These are phyloP conservation scores for Escallonia herrerae DNA, from an alignment of 129 eudicot genomes.

Conservation along the genomic window DNA sequence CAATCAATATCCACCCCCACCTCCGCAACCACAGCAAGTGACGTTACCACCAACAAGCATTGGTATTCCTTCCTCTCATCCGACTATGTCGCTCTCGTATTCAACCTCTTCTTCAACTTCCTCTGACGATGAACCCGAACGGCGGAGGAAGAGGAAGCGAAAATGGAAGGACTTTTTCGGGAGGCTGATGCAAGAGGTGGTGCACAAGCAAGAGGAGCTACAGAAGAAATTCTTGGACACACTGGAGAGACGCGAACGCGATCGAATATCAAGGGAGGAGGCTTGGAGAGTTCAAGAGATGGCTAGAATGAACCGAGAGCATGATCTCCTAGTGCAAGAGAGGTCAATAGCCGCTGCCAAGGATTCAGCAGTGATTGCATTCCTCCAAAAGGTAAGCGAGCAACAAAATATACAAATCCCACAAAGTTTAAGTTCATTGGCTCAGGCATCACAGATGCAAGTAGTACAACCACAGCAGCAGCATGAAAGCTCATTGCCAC, in stretches of 20 bases:
- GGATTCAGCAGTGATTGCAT: slow-evolving; percentile 59
- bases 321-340: slow-evolving; percentile 65
- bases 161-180: slow-evolving; percentile 78
- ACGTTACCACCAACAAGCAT: neutral
- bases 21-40: neutral
- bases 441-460: neutral
- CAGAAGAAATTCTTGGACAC: slow-evolving; percentile 65
- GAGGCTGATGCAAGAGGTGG: slow-evolving; percentile 61
- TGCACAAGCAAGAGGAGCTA: slow-evolving; percentile 72
- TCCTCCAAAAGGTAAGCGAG: slow-evolving; percentile 60
- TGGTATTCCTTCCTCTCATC: neutral
- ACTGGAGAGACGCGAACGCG: slow-evolving; percentile 69
- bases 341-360: slow-evolving; percentile 79
- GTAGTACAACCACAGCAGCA: slow-evolving; percentile 3
- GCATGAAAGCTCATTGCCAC: neutral
- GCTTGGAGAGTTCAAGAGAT: slow-evolving; percentile 80
- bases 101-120: slow-evolving; percentile 77
- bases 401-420: slow-evolving; percentile 5
- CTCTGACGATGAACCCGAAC: slow-evolving; percentile 62
- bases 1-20: neutral
- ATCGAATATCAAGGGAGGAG: slow-evolving; percentile 63
- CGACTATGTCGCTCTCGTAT: slow-evolving; percentile 6
- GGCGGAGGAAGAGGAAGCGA: slow-evolving; percentile 53
- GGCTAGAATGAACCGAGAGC: slow-evolving; percentile 60
- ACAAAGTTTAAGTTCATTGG: no score